These are phyloP conservation scores for Coemansia furcata DNA, from an alignment of 192 early-diverging fungal genomes.

Conservation along the genomic window DNA sequence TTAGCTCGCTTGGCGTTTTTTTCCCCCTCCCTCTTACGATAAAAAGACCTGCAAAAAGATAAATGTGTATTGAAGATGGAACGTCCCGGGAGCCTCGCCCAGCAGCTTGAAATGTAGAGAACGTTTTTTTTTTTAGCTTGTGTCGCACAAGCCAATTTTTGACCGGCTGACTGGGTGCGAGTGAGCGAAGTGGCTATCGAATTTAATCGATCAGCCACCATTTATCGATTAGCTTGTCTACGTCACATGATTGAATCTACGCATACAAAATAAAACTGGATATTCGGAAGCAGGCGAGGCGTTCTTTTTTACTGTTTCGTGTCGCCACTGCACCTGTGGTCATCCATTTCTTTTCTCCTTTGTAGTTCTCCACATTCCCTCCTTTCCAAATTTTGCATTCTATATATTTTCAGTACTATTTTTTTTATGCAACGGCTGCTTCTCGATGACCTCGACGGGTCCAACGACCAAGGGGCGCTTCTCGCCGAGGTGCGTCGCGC, in stretches of 20 bases:
- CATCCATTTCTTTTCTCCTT: background rate
- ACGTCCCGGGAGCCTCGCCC: too few relatives aligned
- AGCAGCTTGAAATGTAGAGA: background rate
- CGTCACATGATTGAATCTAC: background rate
- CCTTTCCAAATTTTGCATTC: background rate
- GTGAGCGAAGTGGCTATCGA: background rate
- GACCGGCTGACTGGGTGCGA: background rate
- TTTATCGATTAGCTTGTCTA: background rate
- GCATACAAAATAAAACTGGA: background rate
- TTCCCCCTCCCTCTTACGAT: background rate
- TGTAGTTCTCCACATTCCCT: background rate
- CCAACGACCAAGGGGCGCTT: background rate
- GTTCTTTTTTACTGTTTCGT: background rate
- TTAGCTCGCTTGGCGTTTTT: too few relatives aligned
- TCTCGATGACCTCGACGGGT: conserved; percentile 9
- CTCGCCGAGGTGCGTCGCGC: conserved; percentile 38
- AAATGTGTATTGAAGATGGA: background rate
- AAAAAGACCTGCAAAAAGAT: background rate
- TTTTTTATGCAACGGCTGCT: conserved; percentile 23
- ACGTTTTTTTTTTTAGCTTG: background rate
- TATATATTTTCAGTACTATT: background rate
- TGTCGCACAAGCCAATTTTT: background rate
- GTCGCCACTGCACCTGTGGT: background rate
- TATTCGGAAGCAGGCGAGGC: background rate
- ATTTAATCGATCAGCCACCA: background rate